Evolutionary conservation across 352 stramenopile species (phyloP), one percentile per base, ranked within the genome.

Genomic region (Peronosclerospora sorghi): DNA sequence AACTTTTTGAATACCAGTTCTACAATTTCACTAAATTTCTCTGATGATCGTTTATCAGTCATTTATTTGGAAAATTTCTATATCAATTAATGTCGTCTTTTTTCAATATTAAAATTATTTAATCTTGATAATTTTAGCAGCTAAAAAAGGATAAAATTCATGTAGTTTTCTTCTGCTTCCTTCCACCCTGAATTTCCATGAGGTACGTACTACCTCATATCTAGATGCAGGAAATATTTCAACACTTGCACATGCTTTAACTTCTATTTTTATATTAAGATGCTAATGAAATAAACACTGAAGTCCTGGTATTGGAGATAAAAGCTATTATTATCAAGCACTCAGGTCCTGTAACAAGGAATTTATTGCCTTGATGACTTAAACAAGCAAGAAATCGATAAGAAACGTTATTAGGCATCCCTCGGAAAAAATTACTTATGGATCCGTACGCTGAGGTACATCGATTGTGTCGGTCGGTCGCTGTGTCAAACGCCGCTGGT

Each of bases 361-460:
- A 13, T 83, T 85, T 35, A 52, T 68, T 20, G 62, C 68, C 18
- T 65, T 89, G 42, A n/a, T 73, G 14, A 55, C 5, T 43, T 57
- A 15, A 45, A 48, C 9, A 43, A 56, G 12, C 45, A 59, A 15
- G 32, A 0, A 17, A 27, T 27, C 21, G 42, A 27, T 15, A 29
- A 26, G 41, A 1, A 35, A 5, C 15, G 15, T 13, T 5, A 35
- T 8, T 35, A 43, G 40, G 49, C 19, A 12, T 35, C 38, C 14
- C 39, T 21, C 23, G 44, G 21, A 30, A 60, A 8, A 70, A 80
- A 45, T 21, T 52, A 10, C 51, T 60, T 0, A 52, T 74, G 20
- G 53, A 67, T 42, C 56, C 81, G 45, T 89, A 86, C 54, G 45
- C 68, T 7, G 62, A 74, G n/a, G 54, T 85, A 86, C 54, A 38